Evolutionary conservation across 192 early-diverging fungal species (phyloP).

Genomic region (Physocladia obscura): DNA sequence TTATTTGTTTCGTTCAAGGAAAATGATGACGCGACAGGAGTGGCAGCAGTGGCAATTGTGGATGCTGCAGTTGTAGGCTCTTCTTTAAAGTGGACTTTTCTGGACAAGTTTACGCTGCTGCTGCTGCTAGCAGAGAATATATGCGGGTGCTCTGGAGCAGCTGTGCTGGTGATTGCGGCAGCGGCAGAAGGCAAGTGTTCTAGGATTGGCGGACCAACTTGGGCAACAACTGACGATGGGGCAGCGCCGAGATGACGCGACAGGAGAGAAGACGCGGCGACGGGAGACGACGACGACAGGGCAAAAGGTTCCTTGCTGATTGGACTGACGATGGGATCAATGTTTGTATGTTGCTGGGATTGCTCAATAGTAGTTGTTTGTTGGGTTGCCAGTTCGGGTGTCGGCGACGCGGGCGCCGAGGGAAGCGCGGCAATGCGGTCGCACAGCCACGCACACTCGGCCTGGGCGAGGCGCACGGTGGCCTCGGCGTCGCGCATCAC

Average conservation of each 20-base stretch:
- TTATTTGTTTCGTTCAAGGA: too few species aligned
- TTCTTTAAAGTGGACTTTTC: slow-evolving; percentile 27
- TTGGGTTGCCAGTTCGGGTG: not conserved
- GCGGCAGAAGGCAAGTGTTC: not conserved
- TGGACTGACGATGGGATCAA: too few species aligned
- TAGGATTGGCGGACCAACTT: not conserved
- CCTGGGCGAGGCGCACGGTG: slow-evolving; percentile 11
- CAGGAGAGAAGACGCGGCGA: not conserved
- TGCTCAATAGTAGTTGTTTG: not conserved
- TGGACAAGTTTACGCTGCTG: not conserved
- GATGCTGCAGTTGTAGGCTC: not conserved
- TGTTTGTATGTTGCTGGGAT: not conserved
- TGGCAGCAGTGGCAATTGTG: not conserved
- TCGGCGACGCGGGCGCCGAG: slow-evolving; percentile 4
- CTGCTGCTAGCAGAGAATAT: not conserved
- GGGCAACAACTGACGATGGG: not conserved
- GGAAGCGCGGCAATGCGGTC: slow-evolving; percentile 13
- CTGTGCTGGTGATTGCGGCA: not conserved
- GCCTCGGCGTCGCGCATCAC: not conserved
- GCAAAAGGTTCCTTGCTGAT: not conserved
- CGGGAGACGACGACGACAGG: not conserved
- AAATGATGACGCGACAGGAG: not conserved
- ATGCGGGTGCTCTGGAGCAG: not conserved
- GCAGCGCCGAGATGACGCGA: not conserved
- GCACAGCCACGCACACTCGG: slow-evolving; percentile 24